Percentiles rank a stretch among this genome's conserved stretches.
phyloP scores from a whole-genome alignment of 192 early-diverging fungal genomes.

The Powellomyces hirtus region DNA sequence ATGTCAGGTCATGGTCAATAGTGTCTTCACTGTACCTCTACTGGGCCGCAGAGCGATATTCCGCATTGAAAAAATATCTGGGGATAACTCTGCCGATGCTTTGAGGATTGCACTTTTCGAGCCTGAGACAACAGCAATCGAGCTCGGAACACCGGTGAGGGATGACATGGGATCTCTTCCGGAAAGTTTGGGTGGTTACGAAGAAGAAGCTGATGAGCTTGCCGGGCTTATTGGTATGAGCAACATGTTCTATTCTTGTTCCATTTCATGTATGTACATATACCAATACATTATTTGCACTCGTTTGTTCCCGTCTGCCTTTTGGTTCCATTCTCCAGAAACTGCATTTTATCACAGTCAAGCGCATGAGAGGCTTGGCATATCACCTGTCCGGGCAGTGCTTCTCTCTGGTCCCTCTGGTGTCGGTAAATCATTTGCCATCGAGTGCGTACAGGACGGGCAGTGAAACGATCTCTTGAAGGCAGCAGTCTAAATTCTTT shows the following conservation, averaged over 20 bases:
- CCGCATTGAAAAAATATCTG: neutral
- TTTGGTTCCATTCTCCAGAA: neutral
- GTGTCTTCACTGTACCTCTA: neutral
- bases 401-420: slow-evolving; percentile 46
- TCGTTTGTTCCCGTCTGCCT: neutral
- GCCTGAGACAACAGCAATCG: neutral
- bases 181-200: slow-evolving; percentile 13
- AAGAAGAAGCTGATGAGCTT: slow-evolving; percentile 13
- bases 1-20: neutral
- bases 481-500: too few relatives aligned
- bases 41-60: slow-evolving; percentile 11
- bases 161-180: neutral
- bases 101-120: neutral
- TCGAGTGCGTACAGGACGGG: slow-evolving; percentile 45
- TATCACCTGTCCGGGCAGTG: slow-evolving; percentile 42
- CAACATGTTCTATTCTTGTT: neutral
- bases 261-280: neutral
- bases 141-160: neutral
- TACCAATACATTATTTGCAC: neutral
- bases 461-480: too few relatives aligned
- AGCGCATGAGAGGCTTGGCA: slow-evolving; percentile 26
- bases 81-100: neutral
- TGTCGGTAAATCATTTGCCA: slow-evolving; percentile 42
- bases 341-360: slow-evolving; percentile 17
- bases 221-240: slow-evolving; percentile 5